Evolutionary conservation across 1,284 basidiomycete genomes (phyloP), one percentile per base, ranked within the genome.

Genomic region (Ustilago esculenta): DNA sequence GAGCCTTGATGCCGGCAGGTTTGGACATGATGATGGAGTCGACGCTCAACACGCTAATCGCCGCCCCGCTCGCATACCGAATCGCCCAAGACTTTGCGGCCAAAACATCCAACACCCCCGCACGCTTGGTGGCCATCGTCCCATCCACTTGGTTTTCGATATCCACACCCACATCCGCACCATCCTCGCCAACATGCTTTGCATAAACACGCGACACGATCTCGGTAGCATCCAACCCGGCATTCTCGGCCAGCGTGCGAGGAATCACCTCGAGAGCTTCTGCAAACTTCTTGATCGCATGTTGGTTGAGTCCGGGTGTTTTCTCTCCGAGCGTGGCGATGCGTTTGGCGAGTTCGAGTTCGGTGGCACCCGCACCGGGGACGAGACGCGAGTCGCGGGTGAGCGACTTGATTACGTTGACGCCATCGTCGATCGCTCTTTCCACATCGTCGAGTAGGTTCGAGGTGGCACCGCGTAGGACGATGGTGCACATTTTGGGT

Each of bases 361-460:
- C 96, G 27, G 90, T 88, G 2, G 95, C 92, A 20, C 96, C 96
- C 1, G 94, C 96, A 14, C 96, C 96, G 6, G 96, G 90, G 1
- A 98, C 92, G 48, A 98, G 86, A 41, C 94, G 85, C 21, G 89
- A 86, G 79, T 99, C 96, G 79, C 94, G 93, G 71, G 98, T 85
- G 56, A 99, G 84, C 25, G 91, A 88, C 84, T 98, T 96, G 84
- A 99, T 91, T 37, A 96, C 94, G 83, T 94, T 95, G 72, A 96
- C 93, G 23, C 95, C 96, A 78, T 98, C 95, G 80, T 98, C 96
- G 50, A 99, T 87, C 24, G 94, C 93, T 24, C 96, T 88, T 83
- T 99, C 90, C 21, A 98, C 88, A 82, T 98, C 96, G 82, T 99
- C 96, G 49, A 98, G 85, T 72, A 90, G 89, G 84, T 96, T 98